These are phyloP conservation scores for Debaryomyces maramus DNA, from an alignment of 805 yeast species.

Conservation along the genomic window DNA sequence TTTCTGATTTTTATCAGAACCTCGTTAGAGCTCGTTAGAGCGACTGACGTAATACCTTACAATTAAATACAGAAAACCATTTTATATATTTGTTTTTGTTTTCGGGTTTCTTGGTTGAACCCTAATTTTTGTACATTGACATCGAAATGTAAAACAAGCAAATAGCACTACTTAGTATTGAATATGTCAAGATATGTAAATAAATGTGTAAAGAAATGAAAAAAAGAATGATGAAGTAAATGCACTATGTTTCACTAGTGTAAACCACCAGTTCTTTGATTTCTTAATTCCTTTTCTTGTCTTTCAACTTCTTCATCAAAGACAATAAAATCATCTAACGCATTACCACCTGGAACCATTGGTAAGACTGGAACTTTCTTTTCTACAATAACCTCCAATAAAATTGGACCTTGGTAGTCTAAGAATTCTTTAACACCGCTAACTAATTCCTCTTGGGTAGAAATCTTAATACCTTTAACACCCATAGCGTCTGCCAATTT, in stretches of 20 bases:
- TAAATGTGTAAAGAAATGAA: slow-evolving; percentile 1
- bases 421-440: slow-evolving; percentile 61
- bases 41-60: slow-evolving; percentile 32
- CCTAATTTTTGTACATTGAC: too few species aligned
- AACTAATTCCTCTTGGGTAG: slow-evolving; percentile 60
- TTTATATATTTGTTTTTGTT: too few species aligned
- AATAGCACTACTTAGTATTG: too few species aligned
- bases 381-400: slow-evolving; percentile 88
- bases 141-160: too few species aligned
- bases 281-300: slow-evolving; percentile 66
- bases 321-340: slow-evolving; percentile 85
- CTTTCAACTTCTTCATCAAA: slow-evolving; percentile 82
- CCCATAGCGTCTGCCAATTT: slow-evolving; percentile 95
- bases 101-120: too few species aligned
- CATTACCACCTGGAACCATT: slow-evolving; percentile 97
- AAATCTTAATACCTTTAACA: slow-evolving; percentile 73
- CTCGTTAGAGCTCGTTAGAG: slow-evolving; percentile 20
- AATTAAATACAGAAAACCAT: too few species aligned
- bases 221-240: not conserved
- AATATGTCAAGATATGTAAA: too few species aligned
- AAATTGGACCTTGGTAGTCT: slow-evolving; percentile 76
- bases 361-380: slow-evolving; percentile 95
- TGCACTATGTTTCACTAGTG: too few species aligned
- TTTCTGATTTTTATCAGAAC: not conserved
- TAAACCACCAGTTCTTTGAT: slow-evolving; percentile 70